phyloP scores from a whole-genome alignment of 768 basidiomycete genomes.

The Boletellus ananiceps region DNA sequence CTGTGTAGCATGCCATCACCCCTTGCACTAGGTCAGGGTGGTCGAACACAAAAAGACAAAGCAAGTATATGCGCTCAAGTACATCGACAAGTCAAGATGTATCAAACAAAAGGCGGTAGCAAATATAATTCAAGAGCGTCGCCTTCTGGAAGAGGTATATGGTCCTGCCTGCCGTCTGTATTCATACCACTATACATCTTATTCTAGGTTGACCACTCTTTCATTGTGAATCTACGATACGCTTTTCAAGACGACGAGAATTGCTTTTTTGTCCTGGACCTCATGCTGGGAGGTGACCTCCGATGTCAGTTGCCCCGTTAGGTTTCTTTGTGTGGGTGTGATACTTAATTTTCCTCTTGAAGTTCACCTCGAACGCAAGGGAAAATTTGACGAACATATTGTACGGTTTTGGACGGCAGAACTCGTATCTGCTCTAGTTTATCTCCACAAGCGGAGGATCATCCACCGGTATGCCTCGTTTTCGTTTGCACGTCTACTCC shows the following conservation, averaged over 20 bases:
- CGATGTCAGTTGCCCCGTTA: constrained; percentile 56
- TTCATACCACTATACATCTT: background rate
- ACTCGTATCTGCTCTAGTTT: constrained; percentile 76
- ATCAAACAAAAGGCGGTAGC: constrained; percentile 88
- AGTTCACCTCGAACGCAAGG: constrained; percentile 84
- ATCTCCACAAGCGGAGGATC: constrained; percentile 88
- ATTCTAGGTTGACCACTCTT: constrained; percentile 78
- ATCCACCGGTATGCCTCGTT: constrained; percentile 74
- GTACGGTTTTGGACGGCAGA: constrained; percentile 91
- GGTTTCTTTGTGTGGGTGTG: background rate
- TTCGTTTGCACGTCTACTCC: background rate
- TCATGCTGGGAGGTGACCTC: constrained; percentile 94
- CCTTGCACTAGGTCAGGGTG: constrained; percentile 71
- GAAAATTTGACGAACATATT: constrained; percentile 59
- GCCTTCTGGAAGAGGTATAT: constrained; percentile 84
- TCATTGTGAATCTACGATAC: constrained; percentile 86
- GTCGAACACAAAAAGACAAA: constrained; percentile 95
- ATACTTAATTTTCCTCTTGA: constrained; percentile 3
- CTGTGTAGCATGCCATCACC: constrained; percentile 1
- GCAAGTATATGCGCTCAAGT: constrained; percentile 92
- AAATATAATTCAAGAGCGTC: constrained; percentile 91
- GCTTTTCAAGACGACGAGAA: constrained; percentile 98
- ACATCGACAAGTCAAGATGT: constrained; percentile 94
- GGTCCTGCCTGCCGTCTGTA: constrained; percentile 5
- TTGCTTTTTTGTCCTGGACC: constrained; percentile 95